Evolutionary conservation across 805 yeast species (phyloP), one percentile per base, ranked within the genome.

Genomic region (Kregervanrija pseudodelftensis): DNA sequence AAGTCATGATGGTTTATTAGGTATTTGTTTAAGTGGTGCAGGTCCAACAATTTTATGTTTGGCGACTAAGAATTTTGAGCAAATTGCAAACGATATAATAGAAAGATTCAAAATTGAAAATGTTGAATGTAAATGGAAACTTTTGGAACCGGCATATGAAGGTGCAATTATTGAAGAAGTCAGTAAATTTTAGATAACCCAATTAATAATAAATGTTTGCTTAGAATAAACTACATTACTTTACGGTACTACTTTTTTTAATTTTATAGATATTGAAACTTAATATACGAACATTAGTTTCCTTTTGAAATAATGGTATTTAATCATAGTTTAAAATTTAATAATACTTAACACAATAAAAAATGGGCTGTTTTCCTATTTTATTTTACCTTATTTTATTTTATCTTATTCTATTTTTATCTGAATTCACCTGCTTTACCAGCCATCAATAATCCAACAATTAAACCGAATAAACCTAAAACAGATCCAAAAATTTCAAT

Each of bases 401-500:
- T 5, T 13, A 9, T 17, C 35, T 7, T 40, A 16, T 40, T 16
- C 32, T 22, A 4, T 22, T 41, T 37, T 64, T 66, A 85, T 61
- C 79, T 70, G 66, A 90, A 88, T 61, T 91, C 98, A 44, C 73
- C 80, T 31, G 98, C 97, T 67, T 88, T 91, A 53, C 87, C 95
- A 37, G 97, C 93, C 97, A 93, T 93, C 66, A 93, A 76, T 57
- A 93, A 77, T 40, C 99, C 99, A 43, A 93, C 96, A 69, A 93
- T 93, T 55, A 93, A 80, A 31, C 98, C 99, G 63, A 93, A 85
- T 54, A 93, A 79, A 39, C 99, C 99, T 63, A 93, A 74, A 33
- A 93, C 95, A 16, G 95, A 85, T 33, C 99, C 99, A 61, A 93
- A 93, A 72, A 93, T 93, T 74, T 93, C 99, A 57, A 93, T 84